phyloP scores from a whole-genome alignment of 2,329 filamentous ascomycete species.

The Neocatenulostroma microsporum region DNA sequence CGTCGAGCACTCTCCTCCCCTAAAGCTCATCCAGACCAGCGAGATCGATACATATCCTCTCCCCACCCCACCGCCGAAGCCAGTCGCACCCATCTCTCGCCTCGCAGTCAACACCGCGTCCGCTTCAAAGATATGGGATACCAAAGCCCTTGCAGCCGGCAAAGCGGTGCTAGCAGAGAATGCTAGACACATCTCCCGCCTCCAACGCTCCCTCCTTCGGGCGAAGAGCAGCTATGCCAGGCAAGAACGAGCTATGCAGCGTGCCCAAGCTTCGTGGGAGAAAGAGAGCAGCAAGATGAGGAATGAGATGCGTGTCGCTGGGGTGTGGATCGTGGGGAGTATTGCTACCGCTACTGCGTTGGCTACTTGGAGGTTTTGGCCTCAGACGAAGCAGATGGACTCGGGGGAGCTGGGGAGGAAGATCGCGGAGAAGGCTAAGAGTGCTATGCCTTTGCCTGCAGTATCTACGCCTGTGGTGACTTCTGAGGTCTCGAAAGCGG shows the following conservation, averaged over 20 bases:
- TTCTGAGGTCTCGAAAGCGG: background rate
- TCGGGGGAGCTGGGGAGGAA: conserved; percentile 16
- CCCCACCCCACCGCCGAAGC: conserved; percentile 6
- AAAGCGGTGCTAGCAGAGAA: conserved; percentile 16
- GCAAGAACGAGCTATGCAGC: conserved; percentile 2
- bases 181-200: conserved; percentile 7
- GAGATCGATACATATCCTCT: conserved; percentile 21
- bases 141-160: conserved; percentile 14
- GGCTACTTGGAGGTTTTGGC: conserved; percentile 22
- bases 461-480: background rate
- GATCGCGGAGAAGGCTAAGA: conserved; percentile 16
- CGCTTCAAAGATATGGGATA: conserved; percentile 13
- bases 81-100: background rate
- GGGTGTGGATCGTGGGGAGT: conserved; percentile 13
- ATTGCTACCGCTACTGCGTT: conserved; percentile 17
- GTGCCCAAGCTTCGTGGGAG: conserved; percentile 10
- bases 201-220: conserved; percentile 11
- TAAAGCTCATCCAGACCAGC: conserved; percentile 26
- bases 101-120: background rate
- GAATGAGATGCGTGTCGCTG: conserved; percentile 17
- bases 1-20: conserved; percentile 24
- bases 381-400: conserved; percentile 11
- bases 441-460: conserved; percentile 12
- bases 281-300: conserved; percentile 13
- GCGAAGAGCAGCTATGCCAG: conserved; percentile 9